Evolutionary conservation across 495 filamentous ascomycete genomes (phyloP).

Genomic region (Annulohypoxylon moriforme): DNA sequence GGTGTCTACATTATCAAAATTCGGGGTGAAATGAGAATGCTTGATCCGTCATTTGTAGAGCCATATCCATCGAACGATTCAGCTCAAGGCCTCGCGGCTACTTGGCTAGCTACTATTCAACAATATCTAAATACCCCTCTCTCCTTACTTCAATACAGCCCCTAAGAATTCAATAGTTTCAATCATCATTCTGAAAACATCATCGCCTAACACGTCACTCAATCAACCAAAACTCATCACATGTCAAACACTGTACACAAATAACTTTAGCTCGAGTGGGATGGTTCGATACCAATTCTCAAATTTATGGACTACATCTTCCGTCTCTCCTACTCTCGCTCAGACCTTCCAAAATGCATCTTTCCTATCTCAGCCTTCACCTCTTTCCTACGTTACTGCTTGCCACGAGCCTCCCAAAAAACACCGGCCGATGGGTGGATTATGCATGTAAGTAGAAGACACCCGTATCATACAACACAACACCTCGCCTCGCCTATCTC

Average conservation of each 20-base stretch:
- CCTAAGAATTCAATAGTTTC: background rate
- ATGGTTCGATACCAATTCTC: slow-evolving; percentile 33
- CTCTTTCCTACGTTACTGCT: background rate
- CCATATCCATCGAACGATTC: too few species aligned
- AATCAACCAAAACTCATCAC: background rate
- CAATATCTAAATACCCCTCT: background rate
- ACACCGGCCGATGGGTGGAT: background rate
- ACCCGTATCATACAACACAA: slow-evolving; percentile 14
- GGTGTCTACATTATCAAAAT: too few species aligned
- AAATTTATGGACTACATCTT: slow-evolving; percentile 32
- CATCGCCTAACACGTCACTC: background rate
- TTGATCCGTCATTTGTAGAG: too few species aligned
- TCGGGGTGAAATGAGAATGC: too few species aligned
- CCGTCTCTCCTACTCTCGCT: background rate
- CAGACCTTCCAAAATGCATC: slow-evolving; percentile 6
- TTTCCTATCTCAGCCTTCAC: background rate
- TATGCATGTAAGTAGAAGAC: slow-evolving; percentile 2
- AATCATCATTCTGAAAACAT: background rate
- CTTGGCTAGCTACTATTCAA: background rate
- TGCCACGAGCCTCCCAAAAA: background rate
- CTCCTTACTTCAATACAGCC: background rate
- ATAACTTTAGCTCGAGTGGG: background rate
- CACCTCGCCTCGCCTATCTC: background rate
- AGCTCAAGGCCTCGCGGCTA: background rate
- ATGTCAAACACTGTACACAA: background rate